phyloP scores from a whole-genome alignment of 177 flowering plant species.

The Vitis hybrid region DNA sequence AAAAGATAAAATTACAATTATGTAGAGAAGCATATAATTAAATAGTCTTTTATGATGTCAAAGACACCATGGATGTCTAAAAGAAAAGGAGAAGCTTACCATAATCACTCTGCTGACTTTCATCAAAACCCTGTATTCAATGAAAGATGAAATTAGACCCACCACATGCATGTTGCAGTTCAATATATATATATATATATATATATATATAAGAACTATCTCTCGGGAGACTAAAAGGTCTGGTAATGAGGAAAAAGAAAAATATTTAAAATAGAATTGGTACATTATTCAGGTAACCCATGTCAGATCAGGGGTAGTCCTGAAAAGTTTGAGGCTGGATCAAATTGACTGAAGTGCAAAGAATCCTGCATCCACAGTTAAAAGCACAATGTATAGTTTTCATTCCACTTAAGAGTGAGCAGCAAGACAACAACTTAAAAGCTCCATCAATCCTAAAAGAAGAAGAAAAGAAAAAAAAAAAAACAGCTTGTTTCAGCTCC shows the following conservation, averaged over 20 bases:
- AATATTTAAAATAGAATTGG: slow-evolving; percentile 4
- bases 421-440: neutral
- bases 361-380: slow-evolving; percentile 27
- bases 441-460: neutral
- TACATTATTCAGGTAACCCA: slow-evolving; percentile 35
- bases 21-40: neutral
- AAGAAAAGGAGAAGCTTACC: slow-evolving; percentile 32
- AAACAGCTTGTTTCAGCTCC: neutral
- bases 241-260: neutral
- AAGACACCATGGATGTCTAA: neutral
- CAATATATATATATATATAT: too few relatives aligned
- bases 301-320: slow-evolving; percentile 22
- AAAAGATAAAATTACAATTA: neutral
- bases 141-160: neutral
- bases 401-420: neutral
- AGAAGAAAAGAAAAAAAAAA: too few relatives aligned
- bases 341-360: slow-evolving; percentile 6
- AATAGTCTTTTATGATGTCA: neutral
- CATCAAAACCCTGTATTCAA: slow-evolving; percentile 37
- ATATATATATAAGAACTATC: too few relatives aligned
- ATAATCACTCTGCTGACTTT: slow-evolving; percentile 33
- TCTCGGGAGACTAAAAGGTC: neutral
- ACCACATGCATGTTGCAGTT: too few relatives aligned
- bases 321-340: slow-evolving; percentile 12
- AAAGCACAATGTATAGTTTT: neutral